Evolutionary conservation across 768 basidiomycete genomes (phyloP).

Genomic region (Hortiboletus campestris): DNA sequence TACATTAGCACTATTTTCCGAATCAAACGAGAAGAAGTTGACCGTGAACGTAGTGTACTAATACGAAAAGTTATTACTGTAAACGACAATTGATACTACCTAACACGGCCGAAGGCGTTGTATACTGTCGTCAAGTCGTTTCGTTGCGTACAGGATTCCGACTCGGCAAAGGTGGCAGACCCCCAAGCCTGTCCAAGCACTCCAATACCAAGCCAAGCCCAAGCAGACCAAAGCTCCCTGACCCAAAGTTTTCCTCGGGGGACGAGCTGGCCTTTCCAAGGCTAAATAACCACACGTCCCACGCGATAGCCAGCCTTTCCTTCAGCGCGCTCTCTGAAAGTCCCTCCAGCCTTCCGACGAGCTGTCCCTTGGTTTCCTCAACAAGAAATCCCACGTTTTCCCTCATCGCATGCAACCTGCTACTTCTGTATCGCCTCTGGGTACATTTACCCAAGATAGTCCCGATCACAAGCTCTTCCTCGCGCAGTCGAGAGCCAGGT

Average conservation of each 20-base stretch:
- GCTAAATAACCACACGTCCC: slow-evolving; percentile 65
- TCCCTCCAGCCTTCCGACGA: slow-evolving; percentile 29
- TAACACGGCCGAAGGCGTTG: no score
- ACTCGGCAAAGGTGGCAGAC: slow-evolving; percentile 23
- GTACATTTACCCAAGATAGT: slow-evolving; percentile 71
- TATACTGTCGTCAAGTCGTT: no score
- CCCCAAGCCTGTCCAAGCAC: slow-evolving; percentile 46
- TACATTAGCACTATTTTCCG: no score
- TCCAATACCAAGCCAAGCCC: slow-evolving; percentile 59
- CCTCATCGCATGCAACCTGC: slow-evolving; percentile 61
- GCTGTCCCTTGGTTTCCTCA: slow-evolving; percentile 43
- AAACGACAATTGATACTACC: no score
- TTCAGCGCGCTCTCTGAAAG: slow-evolving; percentile 31
- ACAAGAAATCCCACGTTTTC: slow-evolving; percentile 54
- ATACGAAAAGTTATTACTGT: no score
- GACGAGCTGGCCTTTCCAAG: slow-evolving; percentile 34
- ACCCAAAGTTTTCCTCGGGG: slow-evolving; percentile 39
- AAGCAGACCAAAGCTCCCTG: slow-evolving; percentile 67
- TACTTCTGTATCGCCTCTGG: slow-evolving; percentile 57
- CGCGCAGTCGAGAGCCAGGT: slow-evolving; percentile 54
- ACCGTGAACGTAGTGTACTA: no score
- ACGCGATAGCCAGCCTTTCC: slow-evolving; percentile 49
- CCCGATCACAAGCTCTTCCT: slow-evolving; percentile 74
- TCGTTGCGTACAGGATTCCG: not conserved
- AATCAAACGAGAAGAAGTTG: no score